A percentile compares a stretch with the other conserved stretches of the same genome.
These are phyloP conservation scores for Leishmania amazonensis DNA, from an alignment of 208 protist species.

Conservation along the genomic window DNA sequence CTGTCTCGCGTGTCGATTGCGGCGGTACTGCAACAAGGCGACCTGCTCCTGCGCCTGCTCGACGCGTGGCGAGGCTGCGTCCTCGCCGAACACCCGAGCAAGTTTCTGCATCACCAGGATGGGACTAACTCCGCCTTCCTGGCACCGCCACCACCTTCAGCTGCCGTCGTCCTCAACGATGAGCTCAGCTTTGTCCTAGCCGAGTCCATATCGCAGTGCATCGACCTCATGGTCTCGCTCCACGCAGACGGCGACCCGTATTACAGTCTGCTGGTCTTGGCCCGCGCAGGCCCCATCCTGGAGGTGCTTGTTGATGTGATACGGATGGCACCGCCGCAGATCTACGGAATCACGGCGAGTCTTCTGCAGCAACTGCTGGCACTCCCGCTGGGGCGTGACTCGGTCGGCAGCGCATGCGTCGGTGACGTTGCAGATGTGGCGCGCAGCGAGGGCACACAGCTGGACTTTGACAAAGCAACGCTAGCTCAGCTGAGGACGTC, in stretches of 20 bases:
- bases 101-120: neutral
- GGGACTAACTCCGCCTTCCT: neutral
- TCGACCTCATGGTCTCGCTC: constrained; percentile 76
- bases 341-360: constrained; percentile 57
- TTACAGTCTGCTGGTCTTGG: constrained; percentile 71
- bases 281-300: constrained; percentile 55
- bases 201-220: constrained; percentile 63
- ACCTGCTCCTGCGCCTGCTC: constrained; percentile 55
- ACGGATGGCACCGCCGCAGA: constrained; percentile 47
- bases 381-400: constrained; percentile 57
- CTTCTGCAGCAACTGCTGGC: constrained; percentile 53
- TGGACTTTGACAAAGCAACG: constrained; percentile 10
- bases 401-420: neutral
- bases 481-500: constrained; percentile 22
- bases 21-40: constrained; percentile 78
- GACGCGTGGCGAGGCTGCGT: constrained; percentile 61
- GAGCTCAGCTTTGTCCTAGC: constrained; percentile 66
- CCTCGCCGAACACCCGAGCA: constrained; percentile 23
- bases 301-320: constrained; percentile 58
- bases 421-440: neutral
- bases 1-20: constrained; percentile 72
- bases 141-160: constrained; percentile 3
- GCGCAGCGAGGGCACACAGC: neutral
- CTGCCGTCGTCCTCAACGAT: constrained; percentile 38
- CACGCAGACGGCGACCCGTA: constrained; percentile 70